Conservation (phyloP, 1,284 basidiomycete species). For the Peniophora sp. region DNA sequence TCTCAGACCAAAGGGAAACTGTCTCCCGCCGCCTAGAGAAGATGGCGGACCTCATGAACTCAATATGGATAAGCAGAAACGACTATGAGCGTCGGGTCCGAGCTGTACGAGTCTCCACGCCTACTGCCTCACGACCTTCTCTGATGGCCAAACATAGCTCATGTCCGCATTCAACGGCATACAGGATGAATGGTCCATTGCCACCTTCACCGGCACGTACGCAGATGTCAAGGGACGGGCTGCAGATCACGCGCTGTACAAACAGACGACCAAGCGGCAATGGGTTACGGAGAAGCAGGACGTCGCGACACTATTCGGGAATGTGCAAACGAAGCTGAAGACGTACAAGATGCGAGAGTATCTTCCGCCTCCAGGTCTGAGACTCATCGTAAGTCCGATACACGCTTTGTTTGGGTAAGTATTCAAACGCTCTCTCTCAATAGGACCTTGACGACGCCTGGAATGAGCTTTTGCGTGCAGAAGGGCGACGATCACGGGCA, state of each 20-base stretch:
- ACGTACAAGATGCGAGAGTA: constrained; percentile 87
- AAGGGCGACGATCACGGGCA: constrained; percentile 71
- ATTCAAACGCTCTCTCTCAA: not conserved
- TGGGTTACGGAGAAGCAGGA: constrained; percentile 93
- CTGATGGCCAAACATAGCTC: constrained; percentile 35
- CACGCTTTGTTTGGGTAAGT: not conserved
- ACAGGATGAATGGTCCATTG: constrained; percentile 57
- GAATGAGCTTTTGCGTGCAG: constrained; percentile 65
- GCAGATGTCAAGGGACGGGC: constrained; percentile 75
- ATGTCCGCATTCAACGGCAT: constrained; percentile 57
- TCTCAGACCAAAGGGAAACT: constrained; percentile 86
- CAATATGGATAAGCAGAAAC: constrained; percentile 78
- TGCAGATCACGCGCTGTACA: constrained; percentile 72
- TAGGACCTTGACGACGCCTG: constrained; percentile 78
- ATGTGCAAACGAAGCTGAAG: constrained; percentile 90
- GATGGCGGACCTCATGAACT: constrained; percentile 93
- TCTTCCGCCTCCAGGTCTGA: constrained; percentile 67
- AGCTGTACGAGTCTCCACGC: constrained; percentile 36
- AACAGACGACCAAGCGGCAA: constrained; percentile 76
- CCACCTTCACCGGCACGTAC: constrained; percentile 69
- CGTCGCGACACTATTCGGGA: constrained; percentile 81
- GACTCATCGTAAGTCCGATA: constrained; percentile 43
- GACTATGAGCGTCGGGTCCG: constrained; percentile 91
- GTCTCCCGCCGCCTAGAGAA: constrained; percentile 91
- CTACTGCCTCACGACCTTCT: constrained; percentile 7